These are phyloP conservation scores for Phenoliferia sp. DNA, from an alignment of 1,284 basidiomycete genomes.

Conservation along the genomic window DNA sequence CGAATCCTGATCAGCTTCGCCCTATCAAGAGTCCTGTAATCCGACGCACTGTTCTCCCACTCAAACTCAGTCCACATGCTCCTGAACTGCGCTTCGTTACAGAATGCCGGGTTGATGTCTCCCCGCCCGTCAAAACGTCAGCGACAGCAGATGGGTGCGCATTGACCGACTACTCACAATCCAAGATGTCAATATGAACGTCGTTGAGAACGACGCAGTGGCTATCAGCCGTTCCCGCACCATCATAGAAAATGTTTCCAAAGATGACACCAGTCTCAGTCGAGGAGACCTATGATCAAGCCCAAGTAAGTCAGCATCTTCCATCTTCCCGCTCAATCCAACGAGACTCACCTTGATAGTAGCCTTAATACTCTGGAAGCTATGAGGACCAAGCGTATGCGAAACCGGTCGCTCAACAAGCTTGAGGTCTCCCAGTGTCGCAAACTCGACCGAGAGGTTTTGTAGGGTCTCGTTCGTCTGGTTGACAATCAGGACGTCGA, in stretches of 20 bases:
- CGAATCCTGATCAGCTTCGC: not conserved
- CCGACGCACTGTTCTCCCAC: slow-evolving; percentile 72
- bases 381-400: slow-evolving; percentile 90
- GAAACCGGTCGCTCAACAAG: slow-evolving; percentile 91
- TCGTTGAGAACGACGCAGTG: slow-evolving; percentile 84
- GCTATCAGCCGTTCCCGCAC: slow-evolving; percentile 70
- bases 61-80: slow-evolving; percentile 98
- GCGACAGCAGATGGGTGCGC: not conserved
- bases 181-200: slow-evolving; percentile 99
- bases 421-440: slow-evolving; percentile 94
- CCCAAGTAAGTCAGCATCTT: not conserved
- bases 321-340: not conserved
- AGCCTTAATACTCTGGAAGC: slow-evolving; percentile 97
- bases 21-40: not conserved
- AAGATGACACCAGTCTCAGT: slow-evolving; percentile 99
- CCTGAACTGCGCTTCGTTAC: slow-evolving; percentile 92
- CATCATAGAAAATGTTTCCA: slow-evolving; percentile 89
- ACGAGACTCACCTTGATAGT: slow-evolving; percentile 75
- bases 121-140: not conserved
- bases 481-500: slow-evolving; percentile 95
- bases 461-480: slow-evolving; percentile 92
- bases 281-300: slow-evolving; percentile 61
- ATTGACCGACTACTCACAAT: slow-evolving; percentile 49
- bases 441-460: slow-evolving; percentile 95
- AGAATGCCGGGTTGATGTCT: slow-evolving; percentile 91